Evolutionary conservation across 2,329 filamentous ascomycete species (phyloP), one percentile per base, ranked within the genome.

Genomic region (Monilinia fructigena): DNA sequence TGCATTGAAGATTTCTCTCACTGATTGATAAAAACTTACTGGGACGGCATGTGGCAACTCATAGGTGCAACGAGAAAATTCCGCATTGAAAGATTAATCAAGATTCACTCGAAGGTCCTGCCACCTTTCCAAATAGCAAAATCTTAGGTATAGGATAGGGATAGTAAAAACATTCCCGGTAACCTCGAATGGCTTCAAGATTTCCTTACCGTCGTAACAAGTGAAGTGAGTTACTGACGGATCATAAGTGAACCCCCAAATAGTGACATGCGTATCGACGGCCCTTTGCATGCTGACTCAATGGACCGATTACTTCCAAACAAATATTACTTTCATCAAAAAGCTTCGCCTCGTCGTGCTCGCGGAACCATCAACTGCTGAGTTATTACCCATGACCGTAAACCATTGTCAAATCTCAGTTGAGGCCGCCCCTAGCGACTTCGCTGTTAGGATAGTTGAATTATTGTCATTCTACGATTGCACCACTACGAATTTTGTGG

Each of bases 401-500:
- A 59, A 50, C 28, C 45, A 50, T 11, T 35, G 8, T 18, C 3
- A 16, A 26, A 12, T 20, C 14, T 12, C 14, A 26, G 7, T 60
- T 20, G 28, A 50, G 58, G 35, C 58, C 58, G 28, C 58, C 58
- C 58, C 18, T 7, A 38, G 58, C 58, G 58, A 60, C 58, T 60
- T 60, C 58, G 58, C 58, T 28, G 58, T 60, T 45, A 38, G 14
- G 18, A 18, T 26, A 50, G 8, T 26, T 18, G 58, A 50, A 26
- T 20, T 23, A 12, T 4, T 50, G 45, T 18, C 28, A 50, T 8
- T 28, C 28, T 26, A 60, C 28, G 58, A 38, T 38, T 26, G 26
- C 58, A 60, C 45, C 18, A 50, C 45, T 40, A 50, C 28, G n/a
- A 35, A 60, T 28, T 60, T 60, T n/a, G 58, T 60, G 58, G 58